Percentiles rank a stretch among this genome's conserved stretches.
These are phyloP conservation scores for Cyberlindnera euphorbiiphila DNA, from an alignment of 805 yeast genomes.

Conservation along the genomic window DNA sequence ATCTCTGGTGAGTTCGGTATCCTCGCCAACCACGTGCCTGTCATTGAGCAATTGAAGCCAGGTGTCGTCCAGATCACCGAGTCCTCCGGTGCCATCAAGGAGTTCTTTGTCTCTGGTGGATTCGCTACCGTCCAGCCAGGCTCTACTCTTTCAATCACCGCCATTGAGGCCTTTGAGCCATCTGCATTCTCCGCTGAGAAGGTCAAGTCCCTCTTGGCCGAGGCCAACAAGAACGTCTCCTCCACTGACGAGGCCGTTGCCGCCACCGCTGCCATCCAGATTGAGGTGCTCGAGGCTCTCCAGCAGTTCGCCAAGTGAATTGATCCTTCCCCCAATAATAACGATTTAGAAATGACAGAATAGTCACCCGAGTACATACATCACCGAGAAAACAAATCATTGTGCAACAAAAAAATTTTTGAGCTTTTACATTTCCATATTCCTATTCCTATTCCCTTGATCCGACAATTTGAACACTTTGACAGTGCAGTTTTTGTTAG, in stretches of 20 bases:
- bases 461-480: no score
- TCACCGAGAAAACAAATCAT: no score
- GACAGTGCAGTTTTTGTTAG: no score
- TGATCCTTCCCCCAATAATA: not conserved
- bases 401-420: no score
- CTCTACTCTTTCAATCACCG: conserved; percentile 83
- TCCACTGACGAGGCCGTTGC: conserved; percentile 85
- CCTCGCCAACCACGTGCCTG: conserved; percentile 95
- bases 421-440: no score
- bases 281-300: conserved; percentile 94
- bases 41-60: conserved; percentile 92
- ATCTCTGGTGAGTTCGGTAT: conserved; percentile 95
- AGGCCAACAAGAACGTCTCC: conserved; percentile 86
- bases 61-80: conserved; percentile 93
- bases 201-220: conserved; percentile 77
- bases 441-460: no score
- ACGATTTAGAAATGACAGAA: conserved; percentile 1
- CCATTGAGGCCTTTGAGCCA: conserved; percentile 92
- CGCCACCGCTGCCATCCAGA: conserved; percentile 92
- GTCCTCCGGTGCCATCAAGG: conserved; percentile 63
- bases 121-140: conserved; percentile 96
- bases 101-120: conserved; percentile 93
- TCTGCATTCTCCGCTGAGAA: conserved; percentile 79
- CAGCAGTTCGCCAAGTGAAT: conserved; percentile 70
- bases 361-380: no score